These are phyloP conservation scores for Rhodosporidiobolus odoratus DNA, from an alignment of 768 basidiomycete genomes.

Conservation along the genomic window DNA sequence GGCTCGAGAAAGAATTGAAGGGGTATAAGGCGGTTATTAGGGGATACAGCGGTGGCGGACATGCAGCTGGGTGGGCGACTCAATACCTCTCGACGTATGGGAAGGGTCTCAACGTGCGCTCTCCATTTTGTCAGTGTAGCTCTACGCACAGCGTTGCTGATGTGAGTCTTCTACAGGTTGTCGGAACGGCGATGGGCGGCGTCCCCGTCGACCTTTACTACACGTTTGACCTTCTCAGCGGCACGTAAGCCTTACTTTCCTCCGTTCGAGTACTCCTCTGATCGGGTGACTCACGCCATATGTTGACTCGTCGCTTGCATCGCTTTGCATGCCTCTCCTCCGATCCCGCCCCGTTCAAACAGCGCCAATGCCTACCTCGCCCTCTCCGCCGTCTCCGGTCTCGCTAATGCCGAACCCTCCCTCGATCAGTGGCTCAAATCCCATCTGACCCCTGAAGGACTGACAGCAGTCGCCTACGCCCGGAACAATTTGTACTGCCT, in stretches of 20 bases:
- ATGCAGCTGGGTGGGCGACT: not conserved
- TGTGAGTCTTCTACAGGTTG: not conserved
- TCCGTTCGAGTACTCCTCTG: not conserved
- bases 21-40: constrained; percentile 3
- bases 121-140: not conserved
- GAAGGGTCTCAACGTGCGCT: not conserved
- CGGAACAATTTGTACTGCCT: not conserved
- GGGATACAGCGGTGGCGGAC: constrained; percentile 9
- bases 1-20: not conserved
- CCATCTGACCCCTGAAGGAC: not conserved
- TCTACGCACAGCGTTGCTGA: too few relatives aligned
- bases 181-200: not conserved
- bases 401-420: not conserved
- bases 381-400: not conserved
- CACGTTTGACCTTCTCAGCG: not conserved
- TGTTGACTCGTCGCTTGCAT: too few relatives aligned
- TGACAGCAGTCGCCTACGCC: not conserved
- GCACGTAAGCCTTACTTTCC: not conserved
- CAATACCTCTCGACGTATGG: not conserved
- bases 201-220: not conserved
- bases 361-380: not conserved
- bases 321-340: not conserved
- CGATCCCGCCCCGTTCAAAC: not conserved
- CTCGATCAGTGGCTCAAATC: not conserved
- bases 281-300: not conserved